Percentiles rank a stretch among this genome's conserved stretches.
Conservation (phyloP, 225 moss, liverwort and hornwort genomes). For the Polytrichum commune region DNA sequence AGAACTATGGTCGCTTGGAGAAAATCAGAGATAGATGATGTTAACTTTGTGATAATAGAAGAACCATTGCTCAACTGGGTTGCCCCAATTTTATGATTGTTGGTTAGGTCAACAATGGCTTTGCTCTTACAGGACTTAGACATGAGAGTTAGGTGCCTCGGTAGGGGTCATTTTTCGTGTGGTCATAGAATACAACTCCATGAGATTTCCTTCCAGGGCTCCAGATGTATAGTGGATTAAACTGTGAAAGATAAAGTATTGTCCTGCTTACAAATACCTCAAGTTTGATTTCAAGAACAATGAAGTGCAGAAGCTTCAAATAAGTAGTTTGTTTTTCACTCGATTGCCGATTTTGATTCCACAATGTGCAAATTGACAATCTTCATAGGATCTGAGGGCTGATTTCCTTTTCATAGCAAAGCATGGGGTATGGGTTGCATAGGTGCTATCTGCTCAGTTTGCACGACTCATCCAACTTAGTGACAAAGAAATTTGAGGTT, state of each 20-base stretch:
- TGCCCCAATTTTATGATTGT: constrained; percentile 20
- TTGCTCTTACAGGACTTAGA: constrained; percentile 14
- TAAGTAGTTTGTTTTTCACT: no score
- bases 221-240: constrained; percentile 35
- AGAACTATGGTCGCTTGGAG: constrained; percentile 54
- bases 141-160: constrained; percentile 13
- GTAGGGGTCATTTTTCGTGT: constrained; percentile 30
- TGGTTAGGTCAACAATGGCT: constrained; percentile 34
- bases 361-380: no score
- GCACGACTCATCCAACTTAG: no score
- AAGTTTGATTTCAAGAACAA: no score
- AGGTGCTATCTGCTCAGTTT: no score
- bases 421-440: no score
- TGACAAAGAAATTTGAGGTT: no score
- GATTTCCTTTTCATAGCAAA: no score
- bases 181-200: constrained; percentile 23
- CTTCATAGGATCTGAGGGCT: no score
- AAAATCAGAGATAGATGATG: constrained; percentile 41
- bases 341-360: no score
- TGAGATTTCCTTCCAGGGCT: constrained; percentile 29
- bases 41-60: constrained; percentile 3
- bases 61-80: constrained; percentile 11
- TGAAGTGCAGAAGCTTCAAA: no score
- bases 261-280: background rate
- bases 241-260: constrained; percentile 5